Base-by-base conservation (phyloP, 2,329 filamentous ascomycete genomes). In the Penicillium hordei region DNA sequence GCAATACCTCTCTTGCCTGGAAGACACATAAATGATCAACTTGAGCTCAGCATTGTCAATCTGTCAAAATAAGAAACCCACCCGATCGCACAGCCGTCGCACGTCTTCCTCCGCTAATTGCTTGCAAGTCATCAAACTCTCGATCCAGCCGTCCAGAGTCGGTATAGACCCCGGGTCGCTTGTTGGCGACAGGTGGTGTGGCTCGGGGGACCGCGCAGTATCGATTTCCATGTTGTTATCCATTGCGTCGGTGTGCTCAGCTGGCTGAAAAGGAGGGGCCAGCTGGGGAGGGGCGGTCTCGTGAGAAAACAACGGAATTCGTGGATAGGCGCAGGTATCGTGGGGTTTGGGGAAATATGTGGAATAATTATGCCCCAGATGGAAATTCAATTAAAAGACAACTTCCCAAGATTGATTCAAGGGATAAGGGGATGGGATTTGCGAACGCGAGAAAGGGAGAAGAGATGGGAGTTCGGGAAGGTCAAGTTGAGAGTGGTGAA, bases 151-250 rank as follows among this genome's bases (percentile, higher is more conserved):
- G 76, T 99, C 94, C 63, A 99, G 84, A 60, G 91, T 96, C 61
- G 90, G 87, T 81, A 96, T 94, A 68, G 92, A 91, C 60, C 93
- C 88, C 55, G 93, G 90, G 80, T 97, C 94, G 71, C 86, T 84
- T 55, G 86, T 81, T 50, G 91, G 86, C 59, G 89, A 86, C 69
- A 96, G 79, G 73, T 89, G 89, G 75, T 90, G 85, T 65, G 86
- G 84, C 74, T 89, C 87, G 65, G 92, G 90, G 71, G 89, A 87
- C 79, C 93, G 90, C 72, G 89, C 90, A 69, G 96, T 92, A 76
- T 99, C 94, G 82, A 82, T 79, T 70, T 97, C 93, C 94, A 99
- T 99, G 79, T 95, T 96, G 73, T 92, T 96, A 79, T 99, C 93
- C 92, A 97, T 96, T 64, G 59, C 39, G 55, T 63, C 57, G 58